These are phyloP conservation scores for Hordeum pubiflorum DNA, from an alignment of 202 grass and related monocot species.

Conservation along the genomic window DNA sequence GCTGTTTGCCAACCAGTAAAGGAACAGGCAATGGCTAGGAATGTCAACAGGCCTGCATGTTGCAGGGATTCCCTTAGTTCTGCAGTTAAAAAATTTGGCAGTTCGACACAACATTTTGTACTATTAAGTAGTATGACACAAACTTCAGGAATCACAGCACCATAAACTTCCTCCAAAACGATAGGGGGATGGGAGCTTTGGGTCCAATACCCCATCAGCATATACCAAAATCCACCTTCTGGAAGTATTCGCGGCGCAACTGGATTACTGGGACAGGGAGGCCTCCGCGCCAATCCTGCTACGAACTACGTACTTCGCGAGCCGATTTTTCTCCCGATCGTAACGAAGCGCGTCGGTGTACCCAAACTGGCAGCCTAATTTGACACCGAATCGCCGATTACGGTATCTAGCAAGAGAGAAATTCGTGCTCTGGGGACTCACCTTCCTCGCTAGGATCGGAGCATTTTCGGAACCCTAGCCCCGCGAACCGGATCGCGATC, in stretches of 20 bases:
- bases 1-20: neutral
- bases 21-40: neutral
- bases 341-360: neutral
- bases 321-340: neutral
- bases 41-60: slow-evolving; percentile 6
- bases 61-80: neutral
- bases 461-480: slow-evolving; percentile 23
- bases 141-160: slow-evolving; percentile 3
- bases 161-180: neutral
- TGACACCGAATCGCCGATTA: neutral
- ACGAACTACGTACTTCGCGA: neutral
- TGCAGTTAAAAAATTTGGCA: neutral
- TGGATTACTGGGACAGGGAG: neutral
- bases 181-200: neutral
- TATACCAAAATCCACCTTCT: slow-evolving; percentile 24
- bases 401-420: neutral
- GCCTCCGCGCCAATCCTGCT: neutral
- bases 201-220: neutral
- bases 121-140: neutral
- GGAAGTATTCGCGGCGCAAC: neutral
- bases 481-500: neutral
- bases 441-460: slow-evolving; percentile 11
- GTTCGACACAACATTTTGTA: neutral
- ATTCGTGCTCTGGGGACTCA: neutral
- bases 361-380: neutral